Evolutionary conservation across 768 basidiomycete genomes (phyloP), one percentile per base, ranked within the genome.

Genomic region (Leccinum subgranulosum): DNA sequence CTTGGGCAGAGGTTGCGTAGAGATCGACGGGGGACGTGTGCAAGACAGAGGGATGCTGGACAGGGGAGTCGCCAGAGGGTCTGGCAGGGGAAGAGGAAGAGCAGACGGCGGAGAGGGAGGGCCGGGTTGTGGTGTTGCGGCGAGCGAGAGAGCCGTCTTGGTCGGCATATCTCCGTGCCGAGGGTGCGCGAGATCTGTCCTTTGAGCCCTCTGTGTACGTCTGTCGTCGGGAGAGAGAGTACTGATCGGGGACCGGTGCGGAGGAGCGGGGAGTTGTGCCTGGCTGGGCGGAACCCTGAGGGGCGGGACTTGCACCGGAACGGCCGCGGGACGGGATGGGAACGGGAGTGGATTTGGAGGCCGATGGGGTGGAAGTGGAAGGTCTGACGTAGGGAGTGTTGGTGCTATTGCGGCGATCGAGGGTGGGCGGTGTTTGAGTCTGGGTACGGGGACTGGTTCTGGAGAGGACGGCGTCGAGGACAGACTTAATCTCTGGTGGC

Each of bases 401-500:
- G n/a, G 72, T 74, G 61, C 76, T 79, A 56, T 75, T 79, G 70
- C 76, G 80, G 53, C 83, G 80, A 64, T 79, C 79, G 56, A 73
- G 64, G 21, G 72, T 58, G 10, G 81, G 64, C 25, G 69, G 54
- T 51, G 66, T 60, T 10, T 75, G 78, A 17, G 69, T 56, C 58
- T 71, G 54, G 73, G 76, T 41, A 65, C 70, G 62, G 66, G 74
- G 56, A 61, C 70, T 71, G 45, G 74, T 73, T 62, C 76, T 76
- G 33, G 77, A 69, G 45, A 80, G 70, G 51, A 84, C 71, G 56
- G 76, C 78, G 57, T 88, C 88, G 51, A 90, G 77, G 52, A 84
- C 73, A n/a, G 80, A 75, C 72, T 86, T 87, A 71, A 90, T 81
- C 51, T 88, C 87, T 12, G 78, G 68, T 17, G 91, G 91, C 59